Base-by-base conservation (phyloP, 306 rosid species). In the Lotus japonicus region DNA sequence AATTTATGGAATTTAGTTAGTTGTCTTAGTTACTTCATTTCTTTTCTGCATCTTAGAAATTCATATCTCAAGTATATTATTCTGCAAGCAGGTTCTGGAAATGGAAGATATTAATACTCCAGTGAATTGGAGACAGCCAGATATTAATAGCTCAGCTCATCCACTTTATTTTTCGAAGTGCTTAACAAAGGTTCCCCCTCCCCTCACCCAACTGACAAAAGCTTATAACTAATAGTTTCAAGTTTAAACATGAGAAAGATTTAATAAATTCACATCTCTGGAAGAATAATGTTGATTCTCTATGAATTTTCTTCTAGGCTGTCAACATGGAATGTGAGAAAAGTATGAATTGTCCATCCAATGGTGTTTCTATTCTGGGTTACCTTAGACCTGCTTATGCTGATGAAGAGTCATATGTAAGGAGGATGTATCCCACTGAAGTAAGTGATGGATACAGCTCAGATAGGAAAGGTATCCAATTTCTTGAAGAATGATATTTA, bases 341-440 rank as follows among this genome's bases (percentile, higher is more conserved):
- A 78, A 77, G 80, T 58, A 88, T 90, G 92, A 81, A 75, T 64
- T 84, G 80, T 81, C 98, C 98, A 54, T 88, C 91, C 55, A 92
- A 90, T 80, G 97, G 96, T 62, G 89, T 92, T 63, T 90, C 96
- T 60, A 88, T 92, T 72, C 58, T 88, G 67, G 98, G 98, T 64
- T 86, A 78, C 68, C 91, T 92, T 67, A 83, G 87, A 80, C 98
- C 97, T 21, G 84, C 89, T 64, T 85, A 70, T 69, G 79, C 84
- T 53, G 96, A 92, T 68, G 96, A 92, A 83, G 92, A 73, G 77
- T 77, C 85, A 39, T 80, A 86, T 66, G 57, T 86, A 70, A 83
- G 87, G 88, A 81, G 62, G 44, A 52, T 83, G 33, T 86, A 80
- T 77, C 69, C 70, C 68, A 68, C 68, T 33, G 88, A 68, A 75